Evolutionary conservation across 805 yeast genomes (phyloP).

Genomic region (Debaryomyces prosopidis): DNA sequence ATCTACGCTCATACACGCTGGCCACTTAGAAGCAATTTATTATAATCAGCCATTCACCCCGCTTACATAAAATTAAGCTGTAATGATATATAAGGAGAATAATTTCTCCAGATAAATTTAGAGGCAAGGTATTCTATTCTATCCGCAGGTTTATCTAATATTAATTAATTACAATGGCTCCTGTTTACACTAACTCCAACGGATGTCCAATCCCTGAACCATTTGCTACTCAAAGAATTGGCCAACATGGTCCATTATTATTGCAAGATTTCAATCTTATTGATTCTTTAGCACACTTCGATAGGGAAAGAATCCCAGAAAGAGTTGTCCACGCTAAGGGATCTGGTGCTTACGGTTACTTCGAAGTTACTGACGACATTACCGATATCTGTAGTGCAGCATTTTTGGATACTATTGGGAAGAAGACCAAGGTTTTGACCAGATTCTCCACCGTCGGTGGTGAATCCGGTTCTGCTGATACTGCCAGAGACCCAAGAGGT

Average conservation of each 20-base stretch:
- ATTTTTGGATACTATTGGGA: conserved; percentile 73
- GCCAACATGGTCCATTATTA: conserved; percentile 75
- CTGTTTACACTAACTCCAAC: conserved; percentile 67
- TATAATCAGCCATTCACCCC: conserved; percentile 2
- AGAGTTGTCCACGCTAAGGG: conserved; percentile 94
- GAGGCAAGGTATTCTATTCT: background rate
- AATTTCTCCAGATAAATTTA: background rate
- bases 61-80: background rate
- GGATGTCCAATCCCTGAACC: conserved; percentile 80
- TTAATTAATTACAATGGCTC: conserved; percentile 39
- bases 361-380: conserved; percentile 85
- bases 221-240: conserved; percentile 73
- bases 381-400: conserved; percentile 69
- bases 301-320: conserved; percentile 88
- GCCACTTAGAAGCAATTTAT: background rate
- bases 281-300: conserved; percentile 83
- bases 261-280: conserved; percentile 80
- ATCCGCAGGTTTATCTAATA: background rate
- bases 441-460: conserved; percentile 90
- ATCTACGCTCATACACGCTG: background rate
- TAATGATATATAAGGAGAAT: background rate
- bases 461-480: conserved; percentile 77
- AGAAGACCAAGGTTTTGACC: conserved; percentile 70
- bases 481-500: conserved; percentile 88
- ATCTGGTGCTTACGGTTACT: conserved; percentile 85